Evolutionary conservation across 225 moss, liverwort and hornwort genomes (phyloP).

Genomic region (Climacium dendroides): DNA sequence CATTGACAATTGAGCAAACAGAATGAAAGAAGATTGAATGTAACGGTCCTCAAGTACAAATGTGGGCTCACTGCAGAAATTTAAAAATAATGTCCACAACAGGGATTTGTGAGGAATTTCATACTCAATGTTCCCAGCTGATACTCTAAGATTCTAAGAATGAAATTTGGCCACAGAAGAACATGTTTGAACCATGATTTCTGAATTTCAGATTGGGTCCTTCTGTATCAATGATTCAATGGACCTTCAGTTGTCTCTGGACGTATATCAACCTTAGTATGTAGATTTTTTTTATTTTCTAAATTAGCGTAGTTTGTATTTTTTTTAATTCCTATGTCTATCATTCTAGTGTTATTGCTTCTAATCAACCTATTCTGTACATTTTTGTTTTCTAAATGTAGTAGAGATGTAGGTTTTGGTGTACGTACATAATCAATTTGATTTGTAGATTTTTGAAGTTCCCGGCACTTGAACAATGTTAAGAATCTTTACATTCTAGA

Average conservation of each 20-base stretch:
- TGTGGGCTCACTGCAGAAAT: background rate
- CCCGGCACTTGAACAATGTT: background rate
- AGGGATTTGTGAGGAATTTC: background rate
- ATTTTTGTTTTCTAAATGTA: background rate
- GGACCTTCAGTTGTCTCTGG: background rate
- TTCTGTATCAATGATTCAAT: background rate
- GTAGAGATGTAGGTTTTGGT: background rate
- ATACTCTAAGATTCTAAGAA: no score
- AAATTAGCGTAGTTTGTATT: background rate
- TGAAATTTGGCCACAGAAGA: background rate
- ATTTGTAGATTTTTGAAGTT: background rate
- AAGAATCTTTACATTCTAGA: background rate
- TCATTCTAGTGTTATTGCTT: background rate
- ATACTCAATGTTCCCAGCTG: background rate
- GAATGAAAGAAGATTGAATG: background rate
- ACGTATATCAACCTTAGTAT: background rate
- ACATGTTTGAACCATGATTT: background rate
- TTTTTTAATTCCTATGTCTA: background rate
- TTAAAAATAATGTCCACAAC: background rate
- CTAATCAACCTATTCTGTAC: background rate
- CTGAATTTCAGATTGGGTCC: background rate
- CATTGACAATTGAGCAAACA: background rate
- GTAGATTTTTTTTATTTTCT: background rate
- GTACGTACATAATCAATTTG: no score
- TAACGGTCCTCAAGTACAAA: background rate